Percentiles rank a stretch among this genome's conserved stretches.
phyloP scores from a whole-genome alignment of 2,329 filamentous ascomycete genomes.

The Trichoderma sp. region DNA sequence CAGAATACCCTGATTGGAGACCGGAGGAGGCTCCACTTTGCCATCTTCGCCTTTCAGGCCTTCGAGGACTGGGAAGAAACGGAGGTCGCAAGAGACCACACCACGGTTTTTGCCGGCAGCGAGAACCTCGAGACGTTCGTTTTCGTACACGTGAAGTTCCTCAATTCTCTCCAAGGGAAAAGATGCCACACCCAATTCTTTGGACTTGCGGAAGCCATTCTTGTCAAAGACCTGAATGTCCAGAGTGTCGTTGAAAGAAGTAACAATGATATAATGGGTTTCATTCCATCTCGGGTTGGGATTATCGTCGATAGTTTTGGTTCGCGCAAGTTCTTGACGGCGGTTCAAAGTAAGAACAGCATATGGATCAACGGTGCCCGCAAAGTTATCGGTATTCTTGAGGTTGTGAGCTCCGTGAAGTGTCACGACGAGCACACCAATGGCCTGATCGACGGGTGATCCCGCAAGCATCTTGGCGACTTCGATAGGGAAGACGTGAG shows the following conservation, averaged over 20 bases:
- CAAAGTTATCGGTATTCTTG: slow-evolving; percentile 94
- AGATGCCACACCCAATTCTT: slow-evolving; percentile 84
- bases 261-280: slow-evolving; percentile 93
- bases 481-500: slow-evolving; percentile 97
- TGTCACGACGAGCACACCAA: slow-evolving; percentile 89
- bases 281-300: slow-evolving; percentile 93
- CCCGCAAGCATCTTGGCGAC: slow-evolving; percentile 98
- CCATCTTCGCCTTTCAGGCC: slow-evolving; percentile 72
- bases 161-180: slow-evolving; percentile 85
- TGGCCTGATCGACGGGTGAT: slow-evolving; percentile 89
- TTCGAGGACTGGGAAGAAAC: slow-evolving; percentile 93
- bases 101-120: slow-evolving; percentile 83
- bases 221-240: slow-evolving; percentile 87
- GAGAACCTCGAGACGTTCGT: slow-evolving; percentile 80
- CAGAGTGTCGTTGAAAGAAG: slow-evolving; percentile 83
- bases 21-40: slow-evolving; percentile 75
- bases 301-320: slow-evolving; percentile 84
- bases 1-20: slow-evolving; percentile 90
- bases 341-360: slow-evolving; percentile 81
- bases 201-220: slow-evolving; percentile 96
- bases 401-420: slow-evolving; percentile 88
- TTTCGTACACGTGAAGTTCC: slow-evolving; percentile 75
- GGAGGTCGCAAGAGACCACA: slow-evolving; percentile 75
- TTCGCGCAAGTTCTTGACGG: slow-evolving; percentile 78
- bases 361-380: slow-evolving; percentile 90